Conservation (phyloP, 176 grass and related monocot species). For the Carex cristatella region DNA sequence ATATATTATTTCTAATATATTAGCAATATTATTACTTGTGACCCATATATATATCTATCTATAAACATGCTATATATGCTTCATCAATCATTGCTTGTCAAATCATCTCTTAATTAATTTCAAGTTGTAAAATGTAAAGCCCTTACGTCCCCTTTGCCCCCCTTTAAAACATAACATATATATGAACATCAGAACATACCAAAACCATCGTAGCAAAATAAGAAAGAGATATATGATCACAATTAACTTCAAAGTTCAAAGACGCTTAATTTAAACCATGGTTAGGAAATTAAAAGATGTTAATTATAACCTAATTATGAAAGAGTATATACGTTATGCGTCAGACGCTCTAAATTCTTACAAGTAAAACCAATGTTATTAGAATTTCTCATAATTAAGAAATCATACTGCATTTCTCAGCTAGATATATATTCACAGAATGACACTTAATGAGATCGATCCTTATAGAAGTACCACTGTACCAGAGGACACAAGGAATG, state of each 20-base stretch:
- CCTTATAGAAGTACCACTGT: not conserved
- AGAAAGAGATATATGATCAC: not conserved
- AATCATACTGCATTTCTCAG: not conserved
- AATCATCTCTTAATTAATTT: not conserved
- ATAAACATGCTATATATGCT: not conserved
- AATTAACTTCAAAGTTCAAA: not conserved
- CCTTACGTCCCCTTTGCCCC: not conserved
- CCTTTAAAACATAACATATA: not conserved
- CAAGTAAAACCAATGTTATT: not conserved
- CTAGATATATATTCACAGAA: not conserved
- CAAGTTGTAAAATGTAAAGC: not conserved
- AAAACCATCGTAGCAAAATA: not conserved
- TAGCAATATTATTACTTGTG: not conserved
- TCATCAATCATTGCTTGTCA: not conserved
- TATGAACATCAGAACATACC: not conserved
- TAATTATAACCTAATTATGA: not conserved
- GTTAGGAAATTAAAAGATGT: not conserved
- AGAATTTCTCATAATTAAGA: no score
- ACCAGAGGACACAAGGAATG: not conserved
- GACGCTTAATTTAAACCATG: not conserved
- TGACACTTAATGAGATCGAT: not conserved
- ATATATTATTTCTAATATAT: not conserved
- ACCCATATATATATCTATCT: not conserved
- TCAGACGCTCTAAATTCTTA: not conserved
- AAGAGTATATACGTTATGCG: not conserved